Base-by-base conservation (phyloP, 1,284 basidiomycete genomes). In the Phylloporus sp. region DNA sequence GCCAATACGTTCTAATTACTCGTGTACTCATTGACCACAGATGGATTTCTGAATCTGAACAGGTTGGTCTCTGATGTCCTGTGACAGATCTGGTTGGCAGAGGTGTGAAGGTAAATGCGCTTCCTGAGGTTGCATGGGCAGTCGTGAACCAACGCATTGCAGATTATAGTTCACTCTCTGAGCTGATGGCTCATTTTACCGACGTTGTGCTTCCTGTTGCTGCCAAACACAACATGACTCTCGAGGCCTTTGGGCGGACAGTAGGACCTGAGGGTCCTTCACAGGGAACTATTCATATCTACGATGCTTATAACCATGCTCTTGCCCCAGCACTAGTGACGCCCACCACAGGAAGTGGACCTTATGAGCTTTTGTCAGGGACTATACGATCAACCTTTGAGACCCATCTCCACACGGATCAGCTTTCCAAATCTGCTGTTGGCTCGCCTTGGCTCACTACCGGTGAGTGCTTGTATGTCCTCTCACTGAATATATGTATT, bases 291-390 rank as follows among this genome's bases (percentile, higher is more conserved):
- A 72, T 79, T 37, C 72, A 64, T 37, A 62, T 80, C 27, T 72
- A 68, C 27, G 75, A 86, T 60, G 82, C 84, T 0, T 85, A 81
- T 65, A 77, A 77, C 17, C 77, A 76, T 7, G 78, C 79, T 32
- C 78, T 87, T 19, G 83, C 85, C 65, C 85, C 88, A 19, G 83
- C 87, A 4, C 87, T 87, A 1, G 78, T 85, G n/a, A 85, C 87
- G 2, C 85, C 87, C 0, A 82, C 82, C 5, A 73, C 75, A 4
- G 74, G 76, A 6, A 80, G 81, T 15, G 78, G 78, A 3, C 79
- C 83, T 20, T 90, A 82, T 71, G 75, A 78, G 27, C 70, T 89
- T 14, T 77, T 88, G 23, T 83, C 83, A 12, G 85, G 84, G 3
- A 85, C 83, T 1, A 85, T 88, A 66, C 79, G 82, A 59, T 79